Evolutionary conservation across 768 basidiomycete species (phyloP), one percentile per base, ranked within the genome.

Genomic region (Kondoa malvinella): DNA sequence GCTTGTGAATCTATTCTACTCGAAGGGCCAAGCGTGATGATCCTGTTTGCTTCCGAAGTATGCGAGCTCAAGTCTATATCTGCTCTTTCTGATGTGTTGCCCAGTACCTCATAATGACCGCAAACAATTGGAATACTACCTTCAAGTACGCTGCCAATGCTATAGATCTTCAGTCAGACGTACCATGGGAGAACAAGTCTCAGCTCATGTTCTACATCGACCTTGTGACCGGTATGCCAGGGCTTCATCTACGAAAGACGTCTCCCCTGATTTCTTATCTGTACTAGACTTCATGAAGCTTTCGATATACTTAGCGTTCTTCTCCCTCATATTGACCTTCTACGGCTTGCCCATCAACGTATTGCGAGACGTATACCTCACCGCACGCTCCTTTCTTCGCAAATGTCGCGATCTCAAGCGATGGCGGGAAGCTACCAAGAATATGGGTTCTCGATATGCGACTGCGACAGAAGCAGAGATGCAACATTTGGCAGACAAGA

Each of bases 181-280:
- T 1, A 86, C 91, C 70, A 84, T 97, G 95, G 95, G 92, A 99
- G 77, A 87, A 92, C 75, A 97, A 96, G 81, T 91, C 89, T 80
- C 92, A 96, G 86, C 92, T 85, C 81, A 80, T 88, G 8, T 96
- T 95, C 79, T 97, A 96, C 75, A 85, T 96, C 67, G 95, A 97
- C 75, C 79, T 97, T 65, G 80, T 82, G 30, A 92, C 92, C 56
- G 92, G 94, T 92, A 71, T 60, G 84, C 78, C 65, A 14, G 26
- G 15, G 30, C 3, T 3, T 16, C 33, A 4, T 29, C n/a, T 3
- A 16, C 29, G 61, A 3, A 32, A 32, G 14, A 30, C 16, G 29
- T 0, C 57, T n/a, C 25, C 26, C 3, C 60, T 56, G 0, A 33
- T n/a, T 60, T 21, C 14, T 15, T 3, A 12, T 3, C 12, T 4